Evolutionary conservation across 1,284 basidiomycete genomes (phyloP).

Genomic region (Trichosporon asahii): DNA sequence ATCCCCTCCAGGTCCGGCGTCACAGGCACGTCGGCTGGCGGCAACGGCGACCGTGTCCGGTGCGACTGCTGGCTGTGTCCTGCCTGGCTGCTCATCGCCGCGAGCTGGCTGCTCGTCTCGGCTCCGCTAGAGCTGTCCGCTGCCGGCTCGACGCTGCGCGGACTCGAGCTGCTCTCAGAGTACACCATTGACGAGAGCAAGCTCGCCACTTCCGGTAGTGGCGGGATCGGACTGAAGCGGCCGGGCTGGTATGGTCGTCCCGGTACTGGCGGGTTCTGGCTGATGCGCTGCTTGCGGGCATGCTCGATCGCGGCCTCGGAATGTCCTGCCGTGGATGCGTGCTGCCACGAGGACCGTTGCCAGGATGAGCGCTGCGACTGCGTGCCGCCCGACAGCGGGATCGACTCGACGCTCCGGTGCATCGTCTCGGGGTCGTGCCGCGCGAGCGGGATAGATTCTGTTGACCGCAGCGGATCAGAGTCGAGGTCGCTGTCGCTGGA

Average conservation of each 20-base stretch:
- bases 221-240: slow-evolving; percentile 7
- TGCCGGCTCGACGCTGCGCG: not conserved
- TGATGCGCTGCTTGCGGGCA: slow-evolving; percentile 18
- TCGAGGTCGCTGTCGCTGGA: not conserved
- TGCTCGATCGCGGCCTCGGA: not conserved
- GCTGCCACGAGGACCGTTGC: slow-evolving; percentile 7
- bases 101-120: not conserved
- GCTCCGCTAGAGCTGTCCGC: not conserved
- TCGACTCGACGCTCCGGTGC: not conserved
- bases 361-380: slow-evolving; percentile 11
- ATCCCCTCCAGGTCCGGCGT: slow-evolving; percentile 1
- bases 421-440: not conserved
- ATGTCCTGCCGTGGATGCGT: slow-evolving; percentile 8
- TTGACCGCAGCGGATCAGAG: not conserved
- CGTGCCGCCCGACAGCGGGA: slow-evolving; percentile 1
- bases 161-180: not conserved
- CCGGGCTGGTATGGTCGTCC: slow-evolving; percentile 16
- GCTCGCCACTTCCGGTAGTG: slow-evolving; percentile 7
- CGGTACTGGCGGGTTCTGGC: slow-evolving; percentile 13
- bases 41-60: not conserved
- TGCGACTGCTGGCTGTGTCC: slow-evolving; percentile 2
- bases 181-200: not conserved
- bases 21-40: not conserved
- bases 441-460: not conserved
- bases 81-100: slow-evolving; percentile 8